Evolutionary conservation across 2,329 filamentous ascomycete species (phyloP), one percentile per base, ranked within the genome.

Genomic region (Alternaria longipes): DNA sequence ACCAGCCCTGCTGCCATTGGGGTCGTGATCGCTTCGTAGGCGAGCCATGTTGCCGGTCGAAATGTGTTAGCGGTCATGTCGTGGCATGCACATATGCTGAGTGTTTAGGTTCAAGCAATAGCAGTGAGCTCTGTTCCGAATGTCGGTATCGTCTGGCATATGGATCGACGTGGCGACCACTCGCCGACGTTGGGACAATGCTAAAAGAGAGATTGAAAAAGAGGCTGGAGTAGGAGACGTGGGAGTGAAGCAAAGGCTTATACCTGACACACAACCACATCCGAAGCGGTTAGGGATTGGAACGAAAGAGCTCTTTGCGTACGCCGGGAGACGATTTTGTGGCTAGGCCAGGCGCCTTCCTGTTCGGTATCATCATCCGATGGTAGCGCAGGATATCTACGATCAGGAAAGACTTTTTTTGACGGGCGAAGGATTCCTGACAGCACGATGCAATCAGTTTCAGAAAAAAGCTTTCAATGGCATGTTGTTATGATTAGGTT

Each of bases 1-100:
- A 77, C 51, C 61, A 26, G 44, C 54, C 65, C 12, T 78, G 76
- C 54, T 59, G 64, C 11, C 74, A 77, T 51, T 78, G 74, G 75
- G 72, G 73, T 5, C 65, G 67, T 5, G 65, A 72, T 20, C 63
- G 68, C n/a, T 69, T 76, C 30, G 60, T 65, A 36, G 66, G 64
- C 51, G 67, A 72, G 30, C 74, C 72, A 24, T 78, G 75, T 58
- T 70, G 70, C 42, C 70, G 74, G 16, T 74, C 74, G 30, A 67
- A 66, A 30, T 56, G 66, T 8, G 63, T 70, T 28, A 53, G 68
- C 26, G 65, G 68, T 24, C 56, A 60, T 45, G 56, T 55, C 44
- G 66, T 69, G 11, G 66, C 67, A 4, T 76, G 73, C 60, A 55
- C 62, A 5, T 70, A 74, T 41, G 45, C 64, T 5, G 68, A 73